phyloP scores from a whole-genome alignment of 2,329 filamentous ascomycete species.

The Clarireedia paspali region DNA sequence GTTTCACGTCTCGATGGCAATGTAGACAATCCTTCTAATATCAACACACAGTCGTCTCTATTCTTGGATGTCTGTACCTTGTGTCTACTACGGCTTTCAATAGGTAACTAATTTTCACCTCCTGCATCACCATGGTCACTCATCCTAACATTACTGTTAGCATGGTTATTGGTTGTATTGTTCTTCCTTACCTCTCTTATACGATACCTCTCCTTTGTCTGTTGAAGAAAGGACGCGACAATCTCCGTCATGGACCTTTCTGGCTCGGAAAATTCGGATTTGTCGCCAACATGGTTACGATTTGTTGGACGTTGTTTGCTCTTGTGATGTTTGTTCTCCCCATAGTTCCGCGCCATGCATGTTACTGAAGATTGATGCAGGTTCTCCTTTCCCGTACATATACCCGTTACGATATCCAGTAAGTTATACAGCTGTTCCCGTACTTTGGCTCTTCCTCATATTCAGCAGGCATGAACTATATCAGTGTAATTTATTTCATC shows the following conservation, averaged over 20 bases:
- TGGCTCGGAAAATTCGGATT: slow-evolving; percentile 50
- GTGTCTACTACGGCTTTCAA: slow-evolving; percentile 8
- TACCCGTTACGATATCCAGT: slow-evolving; percentile 5
- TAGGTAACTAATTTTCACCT: neutral
- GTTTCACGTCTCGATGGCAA: no score
- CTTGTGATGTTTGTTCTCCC: slow-evolving; percentile 42
- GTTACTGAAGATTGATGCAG: neutral
- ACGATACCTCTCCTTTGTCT: slow-evolving; percentile 26
- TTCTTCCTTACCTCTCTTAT: slow-evolving; percentile 6
- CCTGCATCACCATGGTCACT: neutral
- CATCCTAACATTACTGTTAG: neutral
- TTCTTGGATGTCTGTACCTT: slow-evolving; percentile 1
- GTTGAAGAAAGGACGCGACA: slow-evolving; percentile 34
- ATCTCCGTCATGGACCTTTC: slow-evolving; percentile 52
- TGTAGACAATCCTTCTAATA: no score
- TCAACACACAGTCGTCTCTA: neutral
- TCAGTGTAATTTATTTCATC: slow-evolving; percentile 4
- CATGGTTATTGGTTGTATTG: slow-evolving; percentile 8
- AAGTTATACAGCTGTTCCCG: neutral
- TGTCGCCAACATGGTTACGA: slow-evolving; percentile 48
- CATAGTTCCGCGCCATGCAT: neutral
- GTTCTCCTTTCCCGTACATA: slow-evolving; percentile 6
- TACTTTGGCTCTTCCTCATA: neutral
- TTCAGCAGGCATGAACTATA: slow-evolving; percentile 7
- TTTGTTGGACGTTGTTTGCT: slow-evolving; percentile 49